Evolutionary conservation across 371 early-diverging fungal genomes (phyloP).

Genomic region (Mucor circinelloides): DNA sequence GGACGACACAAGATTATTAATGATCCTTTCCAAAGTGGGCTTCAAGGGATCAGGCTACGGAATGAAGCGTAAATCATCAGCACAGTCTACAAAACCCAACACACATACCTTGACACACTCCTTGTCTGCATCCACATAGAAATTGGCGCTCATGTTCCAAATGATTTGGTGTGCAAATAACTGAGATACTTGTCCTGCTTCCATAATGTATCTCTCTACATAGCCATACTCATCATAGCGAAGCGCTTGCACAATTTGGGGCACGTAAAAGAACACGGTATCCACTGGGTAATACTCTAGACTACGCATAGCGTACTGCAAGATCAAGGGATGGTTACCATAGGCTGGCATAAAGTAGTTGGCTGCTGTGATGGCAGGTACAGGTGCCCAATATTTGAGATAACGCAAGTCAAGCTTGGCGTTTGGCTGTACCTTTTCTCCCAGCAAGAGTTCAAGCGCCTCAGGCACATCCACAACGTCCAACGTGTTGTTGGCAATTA

Average conservation of each 20-base stretch:
- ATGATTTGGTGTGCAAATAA: slow-evolving; percentile 99
- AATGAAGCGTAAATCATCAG: background rate
- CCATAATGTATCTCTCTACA: slow-evolving; percentile 90
- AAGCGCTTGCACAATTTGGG: slow-evolving; percentile 98
- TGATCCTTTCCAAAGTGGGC: slow-evolving; percentile 86
- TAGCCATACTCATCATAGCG: slow-evolving; percentile 89
- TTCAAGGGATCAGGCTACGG: slow-evolving; percentile 77
- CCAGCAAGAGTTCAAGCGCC: slow-evolving; percentile 71
- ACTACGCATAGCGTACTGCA: slow-evolving; percentile 93
- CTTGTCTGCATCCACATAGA: slow-evolving; percentile 84
- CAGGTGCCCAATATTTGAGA: slow-evolving; percentile 89
- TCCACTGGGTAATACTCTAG: slow-evolving; percentile 91
- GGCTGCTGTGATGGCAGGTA: slow-evolving; percentile 92
- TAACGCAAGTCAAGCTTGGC: slow-evolving; percentile 56
- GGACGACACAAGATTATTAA: slow-evolving; percentile 71
- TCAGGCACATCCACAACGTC: slow-evolving; percentile 76
- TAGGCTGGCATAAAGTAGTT: slow-evolving; percentile 73
- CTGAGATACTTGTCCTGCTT: slow-evolving; percentile 90
- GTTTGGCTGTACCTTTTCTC: slow-evolving; percentile 46
- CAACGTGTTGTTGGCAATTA: slow-evolving; percentile 67
- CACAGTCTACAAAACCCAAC: background rate
- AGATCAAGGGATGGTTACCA: slow-evolving; percentile 78
- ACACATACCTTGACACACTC: slow-evolving; percentile 53
- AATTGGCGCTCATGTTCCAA: slow-evolving; percentile 99
- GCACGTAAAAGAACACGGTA: slow-evolving; percentile 96